A percentile compares a stretch with the other conserved stretches of the same genome.
phyloP scores from a whole-genome alignment of 2,329 filamentous ascomycete species.

The Pestalotiopsis sp. region DNA sequence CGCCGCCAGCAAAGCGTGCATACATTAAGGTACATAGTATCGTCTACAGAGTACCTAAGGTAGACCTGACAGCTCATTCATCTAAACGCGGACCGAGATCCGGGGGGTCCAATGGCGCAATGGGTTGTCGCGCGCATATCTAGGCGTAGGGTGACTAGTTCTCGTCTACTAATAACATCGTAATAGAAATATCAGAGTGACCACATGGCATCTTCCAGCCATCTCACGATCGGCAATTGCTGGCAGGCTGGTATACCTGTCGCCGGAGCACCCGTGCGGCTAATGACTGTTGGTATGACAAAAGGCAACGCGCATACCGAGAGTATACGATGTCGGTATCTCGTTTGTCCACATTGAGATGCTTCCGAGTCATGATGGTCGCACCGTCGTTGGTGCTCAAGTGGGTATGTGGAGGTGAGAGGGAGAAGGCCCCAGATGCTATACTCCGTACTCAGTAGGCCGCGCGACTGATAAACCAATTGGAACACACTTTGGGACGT shows the following conservation, averaged over 20 bases:
- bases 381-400: background rate
- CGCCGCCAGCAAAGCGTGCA: background rate
- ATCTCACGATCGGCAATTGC: background rate
- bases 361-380: background rate
- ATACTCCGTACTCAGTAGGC: background rate
- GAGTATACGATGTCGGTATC: background rate
- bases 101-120: background rate
- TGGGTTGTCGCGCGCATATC: background rate
- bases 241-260: too few species aligned
- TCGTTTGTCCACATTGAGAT: background rate
- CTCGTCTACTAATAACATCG: slow-evolving; percentile 3
- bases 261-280: background rate
- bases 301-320: background rate
- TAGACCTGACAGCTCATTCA: background rate
- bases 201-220: background rate
- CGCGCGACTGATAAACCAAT: background rate
- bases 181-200: slow-evolving; percentile 6
- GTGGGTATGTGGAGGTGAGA: background rate
- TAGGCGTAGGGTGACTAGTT: background rate
- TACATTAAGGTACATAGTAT: background rate
- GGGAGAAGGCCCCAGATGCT: background rate
- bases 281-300: slow-evolving; percentile 7
- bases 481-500: background rate
- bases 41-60: background rate
- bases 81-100: background rate